Base-by-base conservation (phyloP, 768 basidiomycete species). In the Mycena pura region DNA sequence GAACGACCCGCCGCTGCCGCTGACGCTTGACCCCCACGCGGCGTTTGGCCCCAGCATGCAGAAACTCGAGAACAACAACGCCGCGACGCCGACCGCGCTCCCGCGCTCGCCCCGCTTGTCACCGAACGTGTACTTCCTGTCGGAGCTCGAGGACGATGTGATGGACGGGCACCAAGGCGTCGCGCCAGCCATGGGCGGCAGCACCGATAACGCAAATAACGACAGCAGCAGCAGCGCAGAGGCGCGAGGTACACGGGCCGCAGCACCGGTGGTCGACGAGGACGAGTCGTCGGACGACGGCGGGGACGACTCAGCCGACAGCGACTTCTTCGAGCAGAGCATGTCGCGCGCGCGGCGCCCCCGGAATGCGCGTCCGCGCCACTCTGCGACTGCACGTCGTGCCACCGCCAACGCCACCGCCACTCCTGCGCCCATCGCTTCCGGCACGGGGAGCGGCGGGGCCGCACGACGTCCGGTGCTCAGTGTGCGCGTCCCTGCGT, bases 1-100 rank as follows among this genome's bases (percentile, higher is more conserved):
- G n/a, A n/a, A n/a, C n/a, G n/a, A n/a, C n/a, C n/a, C n/a, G n/a
- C n/a, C n/a, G n/a, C n/a, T 29, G 5, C 57, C 57, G 34, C 51
- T 64, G 11, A 64, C 63, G 34, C 54, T 64, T 54, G 63, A 64
- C 49, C 63, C 63, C 28, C 49, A 63, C 40, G 51, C 53, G 17
- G 53, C 59, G 9, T 64, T 64, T 34, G 25, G 36, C 39, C 32
- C 29, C 8, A 48, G 53, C 24, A 36, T 29, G 31, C 41, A 52
- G 15, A 38, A 46, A 9, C 1, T 3, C 43, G 14, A 60, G 14
- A 53, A 51, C 44, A 13, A 14, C 32, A 22, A 54, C 50, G 64
- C 64, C 9, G 13, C 41, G 25, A 31, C 43, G 27, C 21, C 28
- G 25, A 34, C 6, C 19, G 19, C n/a, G 19, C 19, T 15, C 21